phyloP scores from a whole-genome alignment of 345 rosid species.

The Adansonia digitata region DNA sequence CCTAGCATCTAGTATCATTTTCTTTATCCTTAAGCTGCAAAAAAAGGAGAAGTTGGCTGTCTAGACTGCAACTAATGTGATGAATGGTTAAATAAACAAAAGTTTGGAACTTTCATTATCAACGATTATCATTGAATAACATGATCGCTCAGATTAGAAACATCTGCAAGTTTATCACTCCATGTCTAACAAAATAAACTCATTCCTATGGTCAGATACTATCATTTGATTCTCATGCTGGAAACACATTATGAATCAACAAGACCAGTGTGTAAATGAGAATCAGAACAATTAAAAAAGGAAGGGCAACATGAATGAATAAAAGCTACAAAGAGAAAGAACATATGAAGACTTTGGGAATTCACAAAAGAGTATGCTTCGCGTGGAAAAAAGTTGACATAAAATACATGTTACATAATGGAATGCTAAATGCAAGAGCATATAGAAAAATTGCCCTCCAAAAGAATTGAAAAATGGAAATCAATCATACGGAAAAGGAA shows the following conservation, averaged over 20 bases:
- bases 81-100: background rate
- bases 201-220: background rate
- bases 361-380: slow-evolving; percentile 8
- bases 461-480: slow-evolving; percentile 24
- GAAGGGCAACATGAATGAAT: background rate
- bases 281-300: background rate
- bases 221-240: too few relatives aligned
- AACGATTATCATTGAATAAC: background rate
- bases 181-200: background rate
- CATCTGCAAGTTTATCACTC: background rate
- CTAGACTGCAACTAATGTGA: background rate
- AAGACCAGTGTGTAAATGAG: background rate
- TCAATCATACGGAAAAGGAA: slow-evolving; percentile 10
- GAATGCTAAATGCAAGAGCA: slow-evolving; percentile 23
- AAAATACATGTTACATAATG: slow-evolving; percentile 18
- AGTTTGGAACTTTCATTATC: background rate
- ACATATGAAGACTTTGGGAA: background rate
- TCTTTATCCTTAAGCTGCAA: too few relatives aligned
- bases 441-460: slow-evolving; percentile 27
- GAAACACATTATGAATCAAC: too few relatives aligned
- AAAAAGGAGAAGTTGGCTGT: too few relatives aligned
- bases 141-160: background rate
- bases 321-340: background rate
- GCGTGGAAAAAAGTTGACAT: slow-evolving; percentile 16
- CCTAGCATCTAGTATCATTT: too few relatives aligned